Base-by-base conservation (phyloP, 352 stramenopile genomes). In the Pythium chondricola region DNA sequence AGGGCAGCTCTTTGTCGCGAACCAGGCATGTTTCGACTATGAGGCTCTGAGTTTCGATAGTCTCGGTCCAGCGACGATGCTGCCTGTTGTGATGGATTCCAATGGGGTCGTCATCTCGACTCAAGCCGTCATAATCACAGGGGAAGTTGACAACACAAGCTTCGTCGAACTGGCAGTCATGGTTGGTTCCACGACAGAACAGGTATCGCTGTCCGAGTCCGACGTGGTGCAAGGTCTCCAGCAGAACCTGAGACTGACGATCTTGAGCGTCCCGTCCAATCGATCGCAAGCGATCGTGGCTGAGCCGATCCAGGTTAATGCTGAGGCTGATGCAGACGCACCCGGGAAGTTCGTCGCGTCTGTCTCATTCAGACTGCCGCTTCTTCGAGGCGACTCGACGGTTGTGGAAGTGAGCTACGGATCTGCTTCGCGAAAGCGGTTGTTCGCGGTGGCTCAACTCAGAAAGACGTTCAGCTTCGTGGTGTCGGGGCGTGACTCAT, bases 1-100 rank as follows among this genome's bases (percentile, higher is more conserved):
- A 9, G 72, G 72, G 2, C 72, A 79, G 43, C 9, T 84, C 8
- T 72, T 20, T 17, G 58, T 84, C 16, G 47, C 41, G 10, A 67
- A 52, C 22, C 31, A 35, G 17, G 52, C 49, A 2, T 84, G 72
- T 22, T 78, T 84, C 32, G 72, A 84, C 31, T 81, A 79, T 22
- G 72, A 84, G 29, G 41, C 47, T 4, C 62, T 79, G 25, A 6
- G 35, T 0, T 84, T 61, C 38, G 56, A 72, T 20, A 10, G 56
- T 25, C 32, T 63, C 0, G 6, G 39, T 3, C 7, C 38, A 17
- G 22, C 52, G 7, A 20, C 26, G 7, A 53, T 49, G 17, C 13
- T 48, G 8, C 24, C 40, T 18, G 45, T 56, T 1, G 20, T 29
- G 16, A 8, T 67, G 1, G 13, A 25, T 11, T 43, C 48, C 2